Conservation (phyloP, 495 filamentous ascomycete species). For the Oleoguttula mirabilis region DNA sequence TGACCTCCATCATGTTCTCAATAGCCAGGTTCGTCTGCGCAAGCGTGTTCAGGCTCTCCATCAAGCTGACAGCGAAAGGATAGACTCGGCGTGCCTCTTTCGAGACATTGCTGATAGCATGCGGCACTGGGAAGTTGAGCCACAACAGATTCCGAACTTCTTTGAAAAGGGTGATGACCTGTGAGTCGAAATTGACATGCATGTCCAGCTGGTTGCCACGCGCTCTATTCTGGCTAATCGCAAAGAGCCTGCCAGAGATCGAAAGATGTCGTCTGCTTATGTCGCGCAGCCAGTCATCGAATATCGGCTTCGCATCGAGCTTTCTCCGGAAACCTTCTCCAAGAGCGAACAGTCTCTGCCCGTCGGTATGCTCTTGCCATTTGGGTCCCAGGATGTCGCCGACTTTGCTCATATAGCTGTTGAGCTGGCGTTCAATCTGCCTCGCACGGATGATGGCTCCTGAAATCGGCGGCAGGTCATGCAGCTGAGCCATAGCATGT, state of each 20-base stretch:
- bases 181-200: conserved; percentile 88
- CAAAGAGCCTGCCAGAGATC: conserved; percentile 84
- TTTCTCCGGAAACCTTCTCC: conserved; percentile 89
- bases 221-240: conserved; percentile 72
- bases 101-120: conserved; percentile 84
- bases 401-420: conserved; percentile 94
- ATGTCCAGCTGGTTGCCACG: conserved; percentile 78
- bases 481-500: conserved; percentile 91
- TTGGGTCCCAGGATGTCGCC: conserved; percentile 88
- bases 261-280: conserved; percentile 74
- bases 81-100: conserved; percentile 97
- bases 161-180: conserved; percentile 95
- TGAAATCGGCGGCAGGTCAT: conserved; percentile 87
- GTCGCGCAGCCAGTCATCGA: conserved; percentile 88
- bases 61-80: conserved; percentile 90
- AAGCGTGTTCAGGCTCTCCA: conserved; percentile 90
- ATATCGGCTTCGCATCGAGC: conserved; percentile 83
- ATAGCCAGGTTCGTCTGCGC: conserved; percentile 78
- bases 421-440: conserved; percentile 89
- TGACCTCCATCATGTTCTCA: conserved; percentile 66
- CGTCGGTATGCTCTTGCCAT: conserved; percentile 88
- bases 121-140: conserved; percentile 84
- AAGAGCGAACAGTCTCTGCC: conserved; percentile 82
- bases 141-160: conserved; percentile 94
- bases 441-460: conserved; percentile 94